phyloP scores from a whole-genome alignment of 2,329 filamentous ascomycete genomes.

The Reticulascus tulasneorum region DNA sequence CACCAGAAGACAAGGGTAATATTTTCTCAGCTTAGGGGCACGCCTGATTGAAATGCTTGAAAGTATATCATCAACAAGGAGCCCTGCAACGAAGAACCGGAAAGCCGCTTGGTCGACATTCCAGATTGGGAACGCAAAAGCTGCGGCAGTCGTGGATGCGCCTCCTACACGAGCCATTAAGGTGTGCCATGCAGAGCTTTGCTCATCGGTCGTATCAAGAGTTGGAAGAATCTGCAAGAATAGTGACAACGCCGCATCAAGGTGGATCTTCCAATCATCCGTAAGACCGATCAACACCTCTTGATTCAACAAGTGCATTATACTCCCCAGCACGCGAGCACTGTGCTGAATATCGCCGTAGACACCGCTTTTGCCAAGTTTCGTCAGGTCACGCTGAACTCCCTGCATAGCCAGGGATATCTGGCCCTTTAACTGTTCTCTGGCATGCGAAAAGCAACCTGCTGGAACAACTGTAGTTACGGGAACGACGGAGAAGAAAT shows the following conservation, averaged over 20 bases:
- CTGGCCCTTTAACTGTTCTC: slow-evolving; percentile 32
- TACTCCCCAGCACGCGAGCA: slow-evolving; percentile 41
- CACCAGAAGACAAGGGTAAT: background rate
- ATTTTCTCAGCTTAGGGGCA: slow-evolving; percentile 33
- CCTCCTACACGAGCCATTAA: background rate
- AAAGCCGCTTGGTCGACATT: slow-evolving; percentile 41
- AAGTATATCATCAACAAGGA: slow-evolving; percentile 45
- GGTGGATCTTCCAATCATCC: slow-evolving; percentile 45
- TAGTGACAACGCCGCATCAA: slow-evolving; percentile 43
- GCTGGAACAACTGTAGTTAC: no score
- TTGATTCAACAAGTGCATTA: slow-evolving; percentile 50
- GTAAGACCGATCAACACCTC: slow-evolving; percentile 43
- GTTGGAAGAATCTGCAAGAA: slow-evolving; percentile 40
- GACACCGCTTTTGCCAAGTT: slow-evolving; percentile 26
- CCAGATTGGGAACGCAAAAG: slow-evolving; percentile 17
- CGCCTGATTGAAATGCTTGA: slow-evolving; percentile 40
- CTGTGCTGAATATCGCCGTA: slow-evolving; percentile 25
- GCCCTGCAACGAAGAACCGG: slow-evolving; percentile 40
- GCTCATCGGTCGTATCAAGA: slow-evolving; percentile 15
- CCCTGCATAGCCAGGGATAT: slow-evolving; percentile 38
- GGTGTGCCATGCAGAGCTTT: background rate
- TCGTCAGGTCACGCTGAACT: slow-evolving; percentile 36
- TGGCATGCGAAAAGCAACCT: slow-evolving; percentile 25
- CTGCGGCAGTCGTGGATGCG: background rate
- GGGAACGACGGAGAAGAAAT: slow-evolving; percentile 48